Evolutionary conservation across 306 rosid species (phyloP).

Genomic region (Cucurbita pepo): DNA sequence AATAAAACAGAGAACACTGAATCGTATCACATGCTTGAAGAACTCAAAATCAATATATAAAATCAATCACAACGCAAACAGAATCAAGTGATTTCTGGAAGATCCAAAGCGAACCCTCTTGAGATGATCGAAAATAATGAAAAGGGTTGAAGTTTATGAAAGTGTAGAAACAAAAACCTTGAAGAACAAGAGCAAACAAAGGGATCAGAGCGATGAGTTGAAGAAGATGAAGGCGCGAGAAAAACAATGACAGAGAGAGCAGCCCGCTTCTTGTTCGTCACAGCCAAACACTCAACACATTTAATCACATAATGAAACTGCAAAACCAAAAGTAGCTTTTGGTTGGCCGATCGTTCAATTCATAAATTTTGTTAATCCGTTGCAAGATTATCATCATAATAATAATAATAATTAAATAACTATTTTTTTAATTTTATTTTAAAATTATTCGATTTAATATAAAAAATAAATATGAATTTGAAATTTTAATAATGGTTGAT

Average conservation of each 20-base stretch:
- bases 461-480: no score
- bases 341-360: no score
- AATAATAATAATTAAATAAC: no score
- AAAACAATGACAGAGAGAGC: not conserved
- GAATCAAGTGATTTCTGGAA: not conserved
- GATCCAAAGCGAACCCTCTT: not conserved
- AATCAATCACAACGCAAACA: not conserved
- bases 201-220: not conserved
- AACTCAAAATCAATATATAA: not conserved
- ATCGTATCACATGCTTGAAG: not conserved
- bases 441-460: no score
- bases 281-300: not conserved
- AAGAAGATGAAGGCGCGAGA: not conserved
- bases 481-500: no score
- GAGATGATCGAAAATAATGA: no score
- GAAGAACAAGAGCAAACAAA: not conserved
- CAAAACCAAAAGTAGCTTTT: no score
- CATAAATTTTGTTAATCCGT: no score
- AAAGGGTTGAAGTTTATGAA: not conserved
- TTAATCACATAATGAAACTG: no score
- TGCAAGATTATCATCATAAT: no score
- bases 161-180: not conserved
- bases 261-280: not conserved
- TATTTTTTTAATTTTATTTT: no score
- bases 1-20: not conserved